Evolutionary conservation across 305 asterid genomes (phyloP), one percentile per base, ranked within the genome.

Genomic region (Euphrasia arctica): DNA sequence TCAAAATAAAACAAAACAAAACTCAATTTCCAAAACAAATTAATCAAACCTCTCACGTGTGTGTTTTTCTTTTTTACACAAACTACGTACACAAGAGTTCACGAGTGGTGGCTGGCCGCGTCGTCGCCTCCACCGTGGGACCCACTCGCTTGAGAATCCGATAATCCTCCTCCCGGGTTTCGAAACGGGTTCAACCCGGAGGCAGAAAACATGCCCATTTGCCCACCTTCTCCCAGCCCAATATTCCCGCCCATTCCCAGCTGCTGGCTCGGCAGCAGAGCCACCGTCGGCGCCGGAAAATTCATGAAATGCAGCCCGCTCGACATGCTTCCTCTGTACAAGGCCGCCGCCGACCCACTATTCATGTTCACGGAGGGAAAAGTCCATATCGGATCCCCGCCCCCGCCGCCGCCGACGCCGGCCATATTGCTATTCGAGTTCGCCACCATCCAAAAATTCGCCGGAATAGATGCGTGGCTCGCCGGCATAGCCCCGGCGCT

Each of bases 261-360:
- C 6, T 55, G 43, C 75, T 51, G 27, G 54, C 57, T 77, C 12
- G 96, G 94, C 75, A 88, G 57, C 62, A 89, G 72, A 15, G 95
- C 92, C 27, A 91, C 80, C 2, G 27, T 1, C 27, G 94, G 87
- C 0, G 91, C 73, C 28, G 94, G 96, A 50, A 89, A 91, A 62
- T 91, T 89, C 98, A 91, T 86, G 71, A 91, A 85, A 79, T 91
- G 95, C 70, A 89, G 68, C 10, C 95, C 98, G 39, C 95, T 84
- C 7, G 88, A 84, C 79, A 81, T 75, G n/a, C 76, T 75, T 4
- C 98, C 90, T 67, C 95, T 78, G 54, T 88, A 86, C 79, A 91
- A 72, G 56, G 94, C 86, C 3, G 85, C 73, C 0, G 72, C 84
- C 51, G 70, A 43, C 64, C 68, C 73, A 66, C 66, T 80, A 32